Evolutionary conservation across 2,329 filamentous ascomycete genomes (phyloP), one percentile per base, ranked within the genome.

Genomic region (Trichophaea hybrida): DNA sequence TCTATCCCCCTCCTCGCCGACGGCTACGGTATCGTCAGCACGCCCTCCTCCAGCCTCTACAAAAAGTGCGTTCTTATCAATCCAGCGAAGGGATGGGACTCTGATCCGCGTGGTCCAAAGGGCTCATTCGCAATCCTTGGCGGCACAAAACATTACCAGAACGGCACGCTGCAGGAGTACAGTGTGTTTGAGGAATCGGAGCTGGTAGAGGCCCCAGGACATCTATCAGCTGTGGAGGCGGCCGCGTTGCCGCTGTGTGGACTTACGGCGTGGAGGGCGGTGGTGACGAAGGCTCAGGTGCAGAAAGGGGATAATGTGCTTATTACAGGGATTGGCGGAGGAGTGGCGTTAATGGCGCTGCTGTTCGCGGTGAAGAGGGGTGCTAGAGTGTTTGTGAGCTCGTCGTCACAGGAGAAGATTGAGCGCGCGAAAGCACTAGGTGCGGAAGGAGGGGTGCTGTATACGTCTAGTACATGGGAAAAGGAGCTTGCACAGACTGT

Each of bases 281-380:
- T 94, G 48, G 80, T 93, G 55, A 85, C 80, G 5, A 97, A 97
- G 76, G 82, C 79, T 53, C 81, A 83, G 65, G 79, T 79, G 5
- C 74, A 75, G 59, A 72, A 74, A 0, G 87, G 87, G 1, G 75
- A 80, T 62, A 94, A 94, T 69, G 77, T 97, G 3, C 75, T 97
- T 35, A 74, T 97, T 46, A 96, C 91, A 4, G 91, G 91, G 0
- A 94, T 97, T 71, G 91, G 91, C 0, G 91, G 91, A 38, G 91
- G 91, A 48, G 91, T 96, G 0, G 91, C 91, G 37, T 75, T 96
- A 58, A 84, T 87, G 75, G 85, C 80, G 5, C 74, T 96, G 67
- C 78, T 88, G 71, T 94, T 94, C 73, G 89, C 81, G 8, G 81
- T 84, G 10, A 88, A 81, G 7, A 74, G 81, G 65, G 86, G 88